Conservation (phyloP, 2,329 filamentous ascomycete species). For the Acephala macrosclerotiorum region DNA sequence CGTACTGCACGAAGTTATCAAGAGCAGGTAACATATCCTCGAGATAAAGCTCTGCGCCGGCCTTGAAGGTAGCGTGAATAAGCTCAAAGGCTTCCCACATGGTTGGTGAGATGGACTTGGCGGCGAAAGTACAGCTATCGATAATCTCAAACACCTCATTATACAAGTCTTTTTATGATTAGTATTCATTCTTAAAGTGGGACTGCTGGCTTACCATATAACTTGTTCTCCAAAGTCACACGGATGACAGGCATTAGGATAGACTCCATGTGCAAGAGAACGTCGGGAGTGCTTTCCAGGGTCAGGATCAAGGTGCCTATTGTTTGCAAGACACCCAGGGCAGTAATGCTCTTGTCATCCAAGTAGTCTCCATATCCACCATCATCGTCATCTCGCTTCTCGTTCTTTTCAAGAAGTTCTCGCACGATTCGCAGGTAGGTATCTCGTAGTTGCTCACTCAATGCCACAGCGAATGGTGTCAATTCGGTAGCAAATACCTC, state of each 20-base stretch:
- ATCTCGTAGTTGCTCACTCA: conserved; percentile 94
- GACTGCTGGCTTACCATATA: conserved; percentile 71
- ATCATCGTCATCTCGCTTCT: conserved; percentile 71
- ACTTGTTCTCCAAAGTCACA: conserved; percentile 95
- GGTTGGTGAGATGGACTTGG: conserved; percentile 91
- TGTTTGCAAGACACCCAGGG: conserved; percentile 93
- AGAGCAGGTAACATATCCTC: conserved; percentile 98
- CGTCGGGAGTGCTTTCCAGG: conserved; percentile 94
- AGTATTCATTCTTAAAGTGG: conserved; percentile 32
- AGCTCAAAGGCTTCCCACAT: conserved; percentile 99
- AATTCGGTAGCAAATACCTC: conserved; percentile 98
- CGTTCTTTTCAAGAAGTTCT: conserved; percentile 88
- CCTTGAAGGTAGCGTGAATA: conserved; percentile 96
- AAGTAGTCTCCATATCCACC: conserved; percentile 88
- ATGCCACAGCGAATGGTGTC: conserved; percentile 93
- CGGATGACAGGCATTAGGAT: conserved; percentile 97
- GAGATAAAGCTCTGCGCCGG: conserved; percentile 93
- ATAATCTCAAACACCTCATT: conserved; percentile 99
- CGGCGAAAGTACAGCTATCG: conserved; percentile 97
- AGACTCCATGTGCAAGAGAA: conserved; percentile 91
- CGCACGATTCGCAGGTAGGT: conserved; percentile 94
- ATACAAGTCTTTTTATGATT: conserved; percentile 73
- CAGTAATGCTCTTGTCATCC: conserved; percentile 98
- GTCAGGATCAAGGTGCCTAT: conserved; percentile 98
- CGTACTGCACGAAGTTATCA: conserved; percentile 97